Evolutionary conservation across 345 rosid species (phyloP), one percentile per base, ranked within the genome.

Genomic region (Pistacia vera): DNA sequence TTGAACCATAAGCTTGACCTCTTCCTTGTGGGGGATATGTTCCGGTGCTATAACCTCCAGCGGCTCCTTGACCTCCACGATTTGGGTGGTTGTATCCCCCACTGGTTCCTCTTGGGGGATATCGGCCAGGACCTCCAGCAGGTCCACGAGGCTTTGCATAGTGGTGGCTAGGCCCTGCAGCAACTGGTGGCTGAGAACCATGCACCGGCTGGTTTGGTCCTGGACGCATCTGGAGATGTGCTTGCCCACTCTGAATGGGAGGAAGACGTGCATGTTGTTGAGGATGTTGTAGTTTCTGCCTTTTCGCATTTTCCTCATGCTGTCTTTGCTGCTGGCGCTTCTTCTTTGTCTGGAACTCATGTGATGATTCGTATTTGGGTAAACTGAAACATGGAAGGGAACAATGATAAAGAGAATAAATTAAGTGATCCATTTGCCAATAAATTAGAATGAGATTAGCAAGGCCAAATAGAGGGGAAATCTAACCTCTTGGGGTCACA

Each of bases 301-400:
- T 87, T 60, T 90, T 95, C 6, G 99, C 94, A 60, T 88, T 88
- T 85, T 95, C 98, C 77, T 93, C 97, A 6, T 93, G 89, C 68
- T 91, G 96, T 56, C 96, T 88, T 80, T 90, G 97, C 78, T 92
- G 95, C 87, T 93, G 98, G 56, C 96, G 85, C 86, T 90, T 95
- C 77, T 92, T 95, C 95, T 91, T 95, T 56, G 98, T 91, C 81
- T 93, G 98, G 84, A 93, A 91, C 87, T 95, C 98, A 33, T 95
- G 98, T 22, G 98, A 93, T 68, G 98, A 89, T 80, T 95, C 97
- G 68, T 95, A 95, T 77, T 88, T 89, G 3, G 98, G 98, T 78
- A 95, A 83, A 80, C 98, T 94, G 84, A 81, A 56, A 52, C 69
- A 71, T 38, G 35, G 25, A 28, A 72, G 28, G 36, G 61, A 59